These are phyloP conservation scores for Ceratocystis variospora DNA, from an alignment of 2,329 filamentous ascomycete genomes.

Conservation along the genomic window DNA sequence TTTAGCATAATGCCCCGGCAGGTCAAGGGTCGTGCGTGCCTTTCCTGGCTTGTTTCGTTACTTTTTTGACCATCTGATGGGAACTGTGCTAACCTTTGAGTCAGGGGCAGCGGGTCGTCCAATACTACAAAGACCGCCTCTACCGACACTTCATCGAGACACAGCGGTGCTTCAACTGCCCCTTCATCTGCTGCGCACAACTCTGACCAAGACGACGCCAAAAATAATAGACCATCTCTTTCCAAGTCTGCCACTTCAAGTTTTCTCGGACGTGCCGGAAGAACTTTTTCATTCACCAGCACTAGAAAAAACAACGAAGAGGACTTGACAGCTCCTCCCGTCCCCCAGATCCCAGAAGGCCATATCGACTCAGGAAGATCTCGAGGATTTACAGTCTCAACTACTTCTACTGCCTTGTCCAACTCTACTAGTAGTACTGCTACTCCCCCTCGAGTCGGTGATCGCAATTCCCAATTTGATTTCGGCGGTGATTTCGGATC, in stretches of 20 bases:
- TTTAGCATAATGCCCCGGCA: constrained; percentile 7
- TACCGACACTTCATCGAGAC: constrained; percentile 46
- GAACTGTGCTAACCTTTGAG: constrained; percentile 18
- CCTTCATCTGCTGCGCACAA: constrained; percentile 39
- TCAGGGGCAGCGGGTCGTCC: constrained; percentile 34
- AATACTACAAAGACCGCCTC: constrained; percentile 48
- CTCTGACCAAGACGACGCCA: constrained; percentile 17
- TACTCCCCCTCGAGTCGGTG: constrained; percentile 36
- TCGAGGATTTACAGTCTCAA: constrained; percentile 16
- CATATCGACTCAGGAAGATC: constrained; percentile 12
- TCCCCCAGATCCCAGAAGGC: constrained; percentile 22
- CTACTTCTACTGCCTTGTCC: constrained; percentile 29
- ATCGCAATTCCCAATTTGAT: constrained; percentile 31
- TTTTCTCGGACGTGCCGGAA: constrained; percentile 42
- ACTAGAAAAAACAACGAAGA: constrained; percentile 33
- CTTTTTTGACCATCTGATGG: constrained; percentile 6
- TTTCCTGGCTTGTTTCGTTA: constrained; percentile 11
- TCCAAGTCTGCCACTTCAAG: constrained; percentile 36
- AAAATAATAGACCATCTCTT: constrained; percentile 26
- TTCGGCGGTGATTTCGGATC: constrained; percentile 45
- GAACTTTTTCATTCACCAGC: constrained; percentile 47
- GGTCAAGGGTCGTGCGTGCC: constrained; percentile 7
- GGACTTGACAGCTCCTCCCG: constrained; percentile 24
- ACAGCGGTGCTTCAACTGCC: constrained; percentile 48
- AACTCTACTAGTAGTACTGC: constrained; percentile 41